These are phyloP conservation scores for Fusarium sp. DNA, from an alignment of 2,329 filamentous ascomycete species.

Conservation along the genomic window DNA sequence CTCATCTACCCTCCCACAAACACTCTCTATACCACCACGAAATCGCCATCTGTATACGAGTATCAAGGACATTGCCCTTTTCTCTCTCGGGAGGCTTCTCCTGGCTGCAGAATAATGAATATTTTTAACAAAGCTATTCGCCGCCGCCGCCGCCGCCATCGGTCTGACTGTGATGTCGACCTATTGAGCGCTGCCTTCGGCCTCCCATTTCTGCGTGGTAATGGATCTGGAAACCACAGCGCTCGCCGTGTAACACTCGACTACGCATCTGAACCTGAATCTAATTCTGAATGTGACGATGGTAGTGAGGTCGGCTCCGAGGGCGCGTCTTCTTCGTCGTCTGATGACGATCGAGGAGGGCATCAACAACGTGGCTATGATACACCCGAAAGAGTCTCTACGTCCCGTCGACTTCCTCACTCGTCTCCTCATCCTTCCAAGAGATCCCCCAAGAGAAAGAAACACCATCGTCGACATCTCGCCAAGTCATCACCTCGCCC, in stretches of 20 bases:
- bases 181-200: conserved; percentile 43
- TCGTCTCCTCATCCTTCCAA: conserved; percentile 3
- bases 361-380: neutral
- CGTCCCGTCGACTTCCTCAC: neutral
- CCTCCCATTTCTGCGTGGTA: conserved; percentile 33
- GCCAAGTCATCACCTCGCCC: conserved; percentile 4
- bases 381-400: conserved; percentile 1
- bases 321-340: conserved; percentile 3
- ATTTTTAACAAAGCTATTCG: conserved; percentile 24
- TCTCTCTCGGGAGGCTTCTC: neutral
- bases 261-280: conserved; percentile 14
- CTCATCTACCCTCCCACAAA: neutral
- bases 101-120: conserved; percentile 31
- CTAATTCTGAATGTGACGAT: neutral
- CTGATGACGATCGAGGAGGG: conserved; percentile 3
- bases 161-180: conserved; percentile 36
- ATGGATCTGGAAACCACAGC: conserved; percentile 8
- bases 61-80: neutral
- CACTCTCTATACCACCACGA: neutral
- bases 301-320: conserved; percentile 6
- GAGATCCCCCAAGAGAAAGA: conserved; percentile 1
- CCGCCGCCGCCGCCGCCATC: conserved; percentile 20
- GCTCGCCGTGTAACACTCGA: neutral
- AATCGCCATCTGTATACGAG: neutral
- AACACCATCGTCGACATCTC: neutral